phyloP scores from a whole-genome alignment of 2,329 filamentous ascomycete genomes.

The Nannizziopsis arthrosporioides region DNA sequence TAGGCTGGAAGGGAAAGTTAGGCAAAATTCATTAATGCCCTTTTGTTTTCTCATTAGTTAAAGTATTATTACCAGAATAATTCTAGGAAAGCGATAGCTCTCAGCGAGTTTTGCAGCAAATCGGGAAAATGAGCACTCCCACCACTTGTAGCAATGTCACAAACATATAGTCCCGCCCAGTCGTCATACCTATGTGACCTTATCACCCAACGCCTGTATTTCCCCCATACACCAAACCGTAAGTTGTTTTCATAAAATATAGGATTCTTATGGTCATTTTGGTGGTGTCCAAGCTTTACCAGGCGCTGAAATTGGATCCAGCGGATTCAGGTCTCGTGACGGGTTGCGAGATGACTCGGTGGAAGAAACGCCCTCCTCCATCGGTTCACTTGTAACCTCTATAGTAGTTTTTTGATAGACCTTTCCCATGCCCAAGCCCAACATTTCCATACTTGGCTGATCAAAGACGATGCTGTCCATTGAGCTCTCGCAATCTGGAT shows the following conservation, averaged over 20 bases:
- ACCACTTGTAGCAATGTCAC: too few species aligned
- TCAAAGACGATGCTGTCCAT: constrained; percentile 34
- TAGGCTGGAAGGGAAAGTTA: too few species aligned
- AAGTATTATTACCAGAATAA: too few species aligned
- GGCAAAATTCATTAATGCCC: too few species aligned
- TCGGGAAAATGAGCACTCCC: too few species aligned
- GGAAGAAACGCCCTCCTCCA: background rate
- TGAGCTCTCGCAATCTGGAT: constrained; percentile 29
- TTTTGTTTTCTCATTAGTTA: too few species aligned
- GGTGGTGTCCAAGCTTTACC: background rate
- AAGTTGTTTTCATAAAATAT: background rate
- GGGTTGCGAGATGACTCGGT: background rate
- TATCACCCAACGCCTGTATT: background rate
- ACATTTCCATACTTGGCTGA: constrained; percentile 14
- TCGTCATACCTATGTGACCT: too few species aligned
- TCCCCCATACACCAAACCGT: background rate
- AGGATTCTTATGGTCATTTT: background rate
- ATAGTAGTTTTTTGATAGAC: constrained; percentile 37
- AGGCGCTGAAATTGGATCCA: background rate
- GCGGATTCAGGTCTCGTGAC: background rate
- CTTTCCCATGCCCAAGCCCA: constrained; percentile 27
- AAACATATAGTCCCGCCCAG: too few species aligned
- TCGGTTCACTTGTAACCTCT: constrained; percentile 30
- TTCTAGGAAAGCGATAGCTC: too few species aligned
- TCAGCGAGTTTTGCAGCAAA: too few species aligned